phyloP scores from a whole-genome alignment of 2,329 filamentous ascomycete genomes.

The Trichophyton simii region DNA sequence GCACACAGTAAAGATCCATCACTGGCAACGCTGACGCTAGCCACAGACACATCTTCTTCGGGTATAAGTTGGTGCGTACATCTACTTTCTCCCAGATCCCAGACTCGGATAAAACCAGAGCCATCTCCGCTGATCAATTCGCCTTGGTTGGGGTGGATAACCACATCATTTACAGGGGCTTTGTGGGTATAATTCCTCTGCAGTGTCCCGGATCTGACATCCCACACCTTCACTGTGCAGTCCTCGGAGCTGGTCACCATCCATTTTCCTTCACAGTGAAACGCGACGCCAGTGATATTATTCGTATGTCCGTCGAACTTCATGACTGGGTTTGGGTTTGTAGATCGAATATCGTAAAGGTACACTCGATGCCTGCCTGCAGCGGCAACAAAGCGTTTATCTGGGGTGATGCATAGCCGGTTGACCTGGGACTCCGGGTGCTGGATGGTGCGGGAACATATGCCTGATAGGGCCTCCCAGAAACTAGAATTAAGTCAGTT shows the following conservation, averaged over 20 bases:
- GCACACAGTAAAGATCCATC: conserved; percentile 88
- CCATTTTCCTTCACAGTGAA: conserved; percentile 98
- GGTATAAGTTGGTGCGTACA: conserved; percentile 94
- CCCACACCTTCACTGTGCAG: conserved; percentile 94
- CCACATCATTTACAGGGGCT: conserved; percentile 85
- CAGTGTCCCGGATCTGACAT: conserved; percentile 70
- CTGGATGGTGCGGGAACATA: conserved; percentile 95
- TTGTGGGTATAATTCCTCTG: conserved; percentile 90
- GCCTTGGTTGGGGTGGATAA: conserved; percentile 98
- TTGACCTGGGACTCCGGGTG: conserved; percentile 98
- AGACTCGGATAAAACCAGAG: conserved; percentile 81
- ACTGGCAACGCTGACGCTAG: conserved; percentile 89
- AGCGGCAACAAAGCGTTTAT: conserved; percentile 87
- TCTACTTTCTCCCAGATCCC: conserved; percentile 94
- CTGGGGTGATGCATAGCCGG: conserved; percentile 91
- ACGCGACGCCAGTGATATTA: conserved; percentile 92
- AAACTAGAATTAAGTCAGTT: conserved; percentile 47
- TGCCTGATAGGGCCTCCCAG: conserved; percentile 95
- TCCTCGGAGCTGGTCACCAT: conserved; percentile 98
- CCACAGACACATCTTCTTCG: conserved; percentile 85
- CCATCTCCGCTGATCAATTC: conserved; percentile 96
- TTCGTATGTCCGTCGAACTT: conserved; percentile 92
- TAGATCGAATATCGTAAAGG: conserved; percentile 96
- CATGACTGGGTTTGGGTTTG: conserved; percentile 86
- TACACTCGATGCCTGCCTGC: conserved; percentile 78